Evolutionary conservation across 495 filamentous ascomycete species (phyloP).

Genomic region (Hyaloscypha variabilis): DNA sequence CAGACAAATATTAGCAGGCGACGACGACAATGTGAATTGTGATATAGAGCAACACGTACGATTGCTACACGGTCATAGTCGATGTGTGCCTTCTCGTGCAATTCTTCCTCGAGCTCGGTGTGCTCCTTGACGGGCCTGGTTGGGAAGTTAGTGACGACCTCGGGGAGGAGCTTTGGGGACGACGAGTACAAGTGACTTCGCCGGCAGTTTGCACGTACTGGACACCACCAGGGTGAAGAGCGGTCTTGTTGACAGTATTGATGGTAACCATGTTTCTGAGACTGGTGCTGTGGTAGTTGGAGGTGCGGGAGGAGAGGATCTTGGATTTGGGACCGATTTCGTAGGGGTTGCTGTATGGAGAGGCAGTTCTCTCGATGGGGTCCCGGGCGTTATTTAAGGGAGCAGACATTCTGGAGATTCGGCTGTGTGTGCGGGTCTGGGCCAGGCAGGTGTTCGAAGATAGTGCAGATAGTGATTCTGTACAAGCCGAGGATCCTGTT

Average conservation of each 20-base stretch:
- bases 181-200: slow-evolving; percentile 6
- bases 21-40: slow-evolving; percentile 49
- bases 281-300: slow-evolving; percentile 64
- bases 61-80: slow-evolving; percentile 99
- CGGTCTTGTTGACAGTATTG: slow-evolving; percentile 73
- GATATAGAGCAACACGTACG: slow-evolving; percentile 66
- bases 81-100: slow-evolving; percentile 98
- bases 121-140: slow-evolving; percentile 75
- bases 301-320: slow-evolving; percentile 28
- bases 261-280: slow-evolving; percentile 65
- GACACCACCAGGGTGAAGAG: slow-evolving; percentile 80
- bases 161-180: slow-evolving; percentile 9
- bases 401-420: slow-evolving; percentile 18
- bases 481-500: neutral
- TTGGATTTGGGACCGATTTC: slow-evolving; percentile 27
- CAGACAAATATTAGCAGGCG: slow-evolving; percentile 4
- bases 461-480: neutral
- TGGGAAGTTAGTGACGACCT: slow-evolving; percentile 11
- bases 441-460: neutral
- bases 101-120: slow-evolving; percentile 95
- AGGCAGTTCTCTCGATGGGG: slow-evolving; percentile 29
- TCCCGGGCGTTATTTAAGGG: slow-evolving; percentile 26
- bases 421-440: slow-evolving; percentile 5
- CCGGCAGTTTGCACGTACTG: slow-evolving; percentile 60
- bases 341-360: slow-evolving; percentile 31